Base-by-base conservation (phyloP, 371 early-diverging fungal species). In the Mortierella sp. region DNA sequence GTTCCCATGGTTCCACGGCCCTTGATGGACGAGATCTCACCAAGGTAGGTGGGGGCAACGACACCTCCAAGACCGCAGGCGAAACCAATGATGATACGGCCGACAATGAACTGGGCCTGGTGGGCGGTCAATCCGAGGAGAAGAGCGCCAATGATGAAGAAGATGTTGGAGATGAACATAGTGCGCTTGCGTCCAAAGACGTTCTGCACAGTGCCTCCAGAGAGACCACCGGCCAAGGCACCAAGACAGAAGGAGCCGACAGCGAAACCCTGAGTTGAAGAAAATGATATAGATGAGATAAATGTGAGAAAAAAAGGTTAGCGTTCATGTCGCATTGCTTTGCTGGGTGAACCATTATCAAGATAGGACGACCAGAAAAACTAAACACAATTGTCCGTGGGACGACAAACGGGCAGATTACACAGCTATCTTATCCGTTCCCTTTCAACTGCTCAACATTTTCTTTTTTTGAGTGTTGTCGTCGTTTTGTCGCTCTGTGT, bases 41-140 rank as follows among this genome's bases (percentile, higher is more conserved):
- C 93, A 57, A 98, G 91, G 80, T 98, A 98, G 38, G 94, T 92
- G 11, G 96, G 93, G 14, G 96, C 94, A 13, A 93, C 94, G 47
- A 93, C 95, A 63, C 96, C 94, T 76, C 94, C 93, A 10, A 95
- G 89, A 42, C 98, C 98, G 55, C 95, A 91, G 8, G 94, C 98
- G 72, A 96, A 84, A 75, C 99, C 99, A 63, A 94, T 91, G 55
- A 97, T 80, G 79, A 98, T 91, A 77, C 99, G 94, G 0, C 97
- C 98, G 72, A 95, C 68, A 72, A 92, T 93, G 75, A 97, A 94
- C 82, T 93, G 93, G 21, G 89, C 92, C 73, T 90, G 86, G 6
- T 91, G 90, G 19, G 91, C 91, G 16, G 95, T 89, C 48, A 92
- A 80, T 28, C 92, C 90, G 26, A 96, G 89, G 5, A 95, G 84